These are phyloP conservation scores for Aspergillus arachidicola DNA, from an alignment of 2,329 filamentous ascomycete species.

Conservation along the genomic window DNA sequence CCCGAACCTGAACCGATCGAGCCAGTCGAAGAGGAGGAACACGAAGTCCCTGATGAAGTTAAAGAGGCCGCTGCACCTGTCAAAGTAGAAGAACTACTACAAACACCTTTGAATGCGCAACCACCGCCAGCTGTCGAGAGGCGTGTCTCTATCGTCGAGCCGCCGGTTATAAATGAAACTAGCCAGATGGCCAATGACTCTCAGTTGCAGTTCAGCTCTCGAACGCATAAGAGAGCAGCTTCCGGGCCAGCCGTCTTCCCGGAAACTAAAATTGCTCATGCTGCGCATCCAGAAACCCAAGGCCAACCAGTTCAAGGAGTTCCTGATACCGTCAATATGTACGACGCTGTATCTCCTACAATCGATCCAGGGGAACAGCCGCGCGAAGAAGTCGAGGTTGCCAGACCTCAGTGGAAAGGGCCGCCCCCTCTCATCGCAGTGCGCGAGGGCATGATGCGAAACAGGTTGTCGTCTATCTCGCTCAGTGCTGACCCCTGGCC, in stretches of 20 bases:
- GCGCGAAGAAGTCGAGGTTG: conserved; percentile 19
- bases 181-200: conserved; percentile 20
- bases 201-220: conserved; percentile 7
- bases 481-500: conserved; percentile 35
- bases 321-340: conserved; percentile 4
- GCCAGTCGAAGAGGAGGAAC: conserved; percentile 34
- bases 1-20: conserved; percentile 62
- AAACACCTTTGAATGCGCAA: conserved; percentile 59
- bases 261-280: conserved; percentile 3
- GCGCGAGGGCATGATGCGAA: conserved; percentile 55
- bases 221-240: conserved; percentile 15
- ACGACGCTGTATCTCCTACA: conserved; percentile 26
- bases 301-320: conserved; percentile 5
- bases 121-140: conserved; percentile 42
- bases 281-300: conserved; percentile 11
- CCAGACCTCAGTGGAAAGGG: conserved; percentile 28
- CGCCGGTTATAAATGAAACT: conserved; percentile 16
- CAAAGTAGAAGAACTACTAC: conserved; percentile 65
- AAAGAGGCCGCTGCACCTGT: conserved; percentile 64
- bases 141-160: conserved; percentile 14
- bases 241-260: conserved; percentile 10
- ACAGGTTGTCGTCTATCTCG: conserved; percentile 40
- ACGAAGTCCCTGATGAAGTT: conserved; percentile 31
- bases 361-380: conserved; percentile 16
- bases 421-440: conserved; percentile 56